These are phyloP conservation scores for Plasmodium falciparum DNA, from an alignment of 169 alveolate genomes.

Conservation along the genomic window DNA sequence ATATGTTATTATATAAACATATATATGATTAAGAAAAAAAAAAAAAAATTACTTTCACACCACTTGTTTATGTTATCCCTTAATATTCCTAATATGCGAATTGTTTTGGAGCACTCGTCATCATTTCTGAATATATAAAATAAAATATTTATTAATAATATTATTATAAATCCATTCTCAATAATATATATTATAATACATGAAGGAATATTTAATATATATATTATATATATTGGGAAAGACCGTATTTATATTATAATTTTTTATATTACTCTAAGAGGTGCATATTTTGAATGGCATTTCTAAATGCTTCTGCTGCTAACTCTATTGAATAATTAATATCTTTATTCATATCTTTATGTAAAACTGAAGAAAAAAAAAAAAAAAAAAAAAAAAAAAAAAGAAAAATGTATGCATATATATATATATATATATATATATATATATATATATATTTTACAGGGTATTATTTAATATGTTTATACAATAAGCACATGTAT, in stretches of 20 bases:
- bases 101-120: slow-evolving; percentile 75
- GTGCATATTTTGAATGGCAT: slow-evolving; percentile 77
- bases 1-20: neutral
- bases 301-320: slow-evolving; percentile 78
- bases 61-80: slow-evolving; percentile 73
- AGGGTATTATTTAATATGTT: no score
- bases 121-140: slow-evolving; percentile 53
- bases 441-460: neutral
- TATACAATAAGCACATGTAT: neutral
- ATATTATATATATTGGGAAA: neutral
- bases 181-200: no score
- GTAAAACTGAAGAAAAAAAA: slow-evolving; percentile 32
- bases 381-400: slow-evolving; percentile 17
- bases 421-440: neutral
- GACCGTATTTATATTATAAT: neutral
- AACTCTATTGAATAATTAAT: slow-evolving; percentile 62
- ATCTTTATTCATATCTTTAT: slow-evolving; percentile 61
- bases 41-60: slow-evolving; percentile 61
- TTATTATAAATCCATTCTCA: neutral
- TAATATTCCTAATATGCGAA: slow-evolving; percentile 64
- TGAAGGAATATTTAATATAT: neutral
- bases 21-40: neutral
- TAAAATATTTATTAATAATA: neutral
- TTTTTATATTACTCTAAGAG: slow-evolving; percentile 73
- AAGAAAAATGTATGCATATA: neutral